Percentiles rank a stretch among this genome's conserved stretches.
phyloP scores from a whole-genome alignment of 345 rosid genomes.

The Hirschfeldia incana region DNA sequence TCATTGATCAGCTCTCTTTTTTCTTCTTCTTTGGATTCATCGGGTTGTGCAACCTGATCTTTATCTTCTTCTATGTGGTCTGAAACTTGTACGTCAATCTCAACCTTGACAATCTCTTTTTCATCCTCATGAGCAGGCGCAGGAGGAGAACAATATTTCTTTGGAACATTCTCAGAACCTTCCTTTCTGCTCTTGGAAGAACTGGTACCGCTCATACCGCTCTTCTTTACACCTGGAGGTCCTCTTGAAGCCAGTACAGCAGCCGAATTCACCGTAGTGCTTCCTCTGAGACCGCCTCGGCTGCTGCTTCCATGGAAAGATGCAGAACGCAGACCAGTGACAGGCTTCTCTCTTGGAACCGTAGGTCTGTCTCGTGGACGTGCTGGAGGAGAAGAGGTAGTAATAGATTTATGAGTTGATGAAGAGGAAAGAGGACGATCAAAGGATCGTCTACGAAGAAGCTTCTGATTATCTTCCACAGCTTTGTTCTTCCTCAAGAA shows the following conservation, averaged over 20 bases:
- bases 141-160: slow-evolving; percentile 17
- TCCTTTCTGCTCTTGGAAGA: slow-evolving; percentile 33
- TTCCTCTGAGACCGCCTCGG: slow-evolving; percentile 29
- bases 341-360: slow-evolving; percentile 41
- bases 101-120: slow-evolving; percentile 36
- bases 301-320: slow-evolving; percentile 39
- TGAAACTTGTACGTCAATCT: slow-evolving; percentile 19
- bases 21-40: slow-evolving; percentile 27
- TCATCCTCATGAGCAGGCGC: slow-evolving; percentile 30
- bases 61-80: slow-evolving; percentile 23
- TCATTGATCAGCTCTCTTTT: slow-evolving; percentile 27
- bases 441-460: slow-evolving; percentile 68
- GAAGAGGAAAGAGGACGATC: slow-evolving; percentile 61
- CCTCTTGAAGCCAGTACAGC: slow-evolving; percentile 26
- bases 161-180: slow-evolving; percentile 17
- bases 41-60: slow-evolving; percentile 18
- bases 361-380: slow-evolving; percentile 27
- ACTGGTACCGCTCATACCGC: slow-evolving; percentile 12
- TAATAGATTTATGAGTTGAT: slow-evolving; percentile 33
- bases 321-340: slow-evolving; percentile 35
- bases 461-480: slow-evolving; percentile 42
- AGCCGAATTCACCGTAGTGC: slow-evolving; percentile 28
- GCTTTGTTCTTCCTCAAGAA: slow-evolving; percentile 40
- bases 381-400: slow-evolving; percentile 39
- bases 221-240: slow-evolving; percentile 31